These are phyloP conservation scores for Ceratobasidium sp. DNA, from an alignment of 1,284 basidiomycete genomes.

Conservation along the genomic window DNA sequence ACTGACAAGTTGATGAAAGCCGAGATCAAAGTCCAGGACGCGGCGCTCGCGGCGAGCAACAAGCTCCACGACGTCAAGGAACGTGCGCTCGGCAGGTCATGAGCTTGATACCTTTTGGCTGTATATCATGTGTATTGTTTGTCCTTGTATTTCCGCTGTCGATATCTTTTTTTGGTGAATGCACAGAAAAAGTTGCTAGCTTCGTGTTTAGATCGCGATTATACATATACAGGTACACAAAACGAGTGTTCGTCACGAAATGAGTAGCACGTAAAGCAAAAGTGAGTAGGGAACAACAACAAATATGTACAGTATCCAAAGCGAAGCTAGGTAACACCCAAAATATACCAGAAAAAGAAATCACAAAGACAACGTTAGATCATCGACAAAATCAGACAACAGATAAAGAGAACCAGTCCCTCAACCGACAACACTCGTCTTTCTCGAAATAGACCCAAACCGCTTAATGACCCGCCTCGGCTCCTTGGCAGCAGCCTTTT, in stretches of 20 bases:
- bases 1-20: slow-evolving; percentile 25
- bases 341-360: no score
- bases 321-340: no score
- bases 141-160: background rate
- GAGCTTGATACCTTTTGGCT: background rate
- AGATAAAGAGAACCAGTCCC: slow-evolving; percentile 18
- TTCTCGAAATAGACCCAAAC: slow-evolving; percentile 38
- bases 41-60: slow-evolving; percentile 44
- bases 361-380: slow-evolving; percentile 6
- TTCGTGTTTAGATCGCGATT: slow-evolving; percentile 32
- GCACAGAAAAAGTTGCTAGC: slow-evolving; percentile 18
- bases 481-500: slow-evolving; percentile 38
- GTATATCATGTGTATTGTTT: background rate
- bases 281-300: no score
- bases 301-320: no score
- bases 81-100: slow-evolving; percentile 41
- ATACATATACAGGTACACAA: slow-evolving; percentile 16
- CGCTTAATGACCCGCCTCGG: slow-evolving; percentile 14
- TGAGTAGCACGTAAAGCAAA: no score
- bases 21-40: slow-evolving; percentile 45
- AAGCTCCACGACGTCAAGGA: slow-evolving; percentile 51
- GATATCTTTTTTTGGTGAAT: slow-evolving; percentile 10
- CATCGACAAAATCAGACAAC: background rate
- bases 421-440: background rate
- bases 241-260: no score